phyloP scores from a whole-genome alignment of 805 yeast species.

The Hanseniaspora singularis region DNA sequence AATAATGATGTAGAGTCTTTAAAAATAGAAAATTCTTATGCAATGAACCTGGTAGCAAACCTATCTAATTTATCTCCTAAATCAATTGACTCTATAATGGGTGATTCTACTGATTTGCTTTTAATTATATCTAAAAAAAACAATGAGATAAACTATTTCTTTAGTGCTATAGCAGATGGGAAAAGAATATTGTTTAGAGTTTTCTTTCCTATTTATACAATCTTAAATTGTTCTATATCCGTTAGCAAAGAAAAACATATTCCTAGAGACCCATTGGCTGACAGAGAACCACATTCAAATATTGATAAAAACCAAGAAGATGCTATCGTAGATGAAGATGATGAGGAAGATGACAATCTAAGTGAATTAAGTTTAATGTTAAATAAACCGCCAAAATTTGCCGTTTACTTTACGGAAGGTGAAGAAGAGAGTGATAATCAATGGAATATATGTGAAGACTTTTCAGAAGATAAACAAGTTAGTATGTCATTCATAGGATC shows the following conservation, averaged over 20 bases:
- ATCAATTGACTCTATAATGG: conserved; percentile 51
- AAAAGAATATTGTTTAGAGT: conserved; percentile 60
- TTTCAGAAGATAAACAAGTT: conserved; percentile 74
- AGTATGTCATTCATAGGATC: conserved; percentile 54
- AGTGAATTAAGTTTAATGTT: conserved; percentile 41
- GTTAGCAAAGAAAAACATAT: conserved; percentile 31
- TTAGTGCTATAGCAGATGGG: conserved; percentile 57
- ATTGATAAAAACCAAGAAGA: conserved; percentile 12
- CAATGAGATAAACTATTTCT: conserved; percentile 64
- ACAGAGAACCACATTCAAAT: too few species aligned
- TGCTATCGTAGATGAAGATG: conserved; percentile 19
- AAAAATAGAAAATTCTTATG: conserved; percentile 13
- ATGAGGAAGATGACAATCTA: conserved; percentile 20
- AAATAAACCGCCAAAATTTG: conserved; percentile 60
- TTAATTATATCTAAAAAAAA: conserved; percentile 61
- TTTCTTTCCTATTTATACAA: conserved; percentile 54
- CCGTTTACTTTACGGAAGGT: conserved; percentile 57
- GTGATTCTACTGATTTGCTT: conserved; percentile 51
- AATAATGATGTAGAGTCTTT: not conserved
- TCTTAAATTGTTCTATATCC: conserved; percentile 45
- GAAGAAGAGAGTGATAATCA: conserved; percentile 42
- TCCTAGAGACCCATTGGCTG: conserved; percentile 1
- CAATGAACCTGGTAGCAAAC: conserved; percentile 32
- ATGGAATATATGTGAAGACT: conserved; percentile 76
- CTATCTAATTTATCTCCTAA: conserved; percentile 57